Percentiles rank a stretch among this genome's conserved stretches.
Conservation (phyloP, 2,329 filamentous ascomycete species). For the Clonostachys rosea region DNA sequence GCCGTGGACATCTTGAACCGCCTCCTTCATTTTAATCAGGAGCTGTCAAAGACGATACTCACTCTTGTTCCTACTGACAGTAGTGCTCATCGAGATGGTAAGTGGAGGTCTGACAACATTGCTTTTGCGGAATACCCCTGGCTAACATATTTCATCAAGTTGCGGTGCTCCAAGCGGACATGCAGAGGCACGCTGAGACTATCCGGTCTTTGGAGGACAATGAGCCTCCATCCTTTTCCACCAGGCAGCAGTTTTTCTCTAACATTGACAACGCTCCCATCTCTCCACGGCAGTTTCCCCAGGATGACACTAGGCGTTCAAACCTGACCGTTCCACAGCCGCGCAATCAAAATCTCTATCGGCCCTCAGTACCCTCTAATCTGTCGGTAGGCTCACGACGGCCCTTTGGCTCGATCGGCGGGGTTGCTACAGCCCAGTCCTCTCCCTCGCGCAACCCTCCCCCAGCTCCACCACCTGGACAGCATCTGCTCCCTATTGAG, state of each 20-base stretch:
- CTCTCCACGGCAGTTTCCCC: conserved; percentile 81
- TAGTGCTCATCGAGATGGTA: conserved; percentile 77
- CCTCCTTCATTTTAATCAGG: conserved; percentile 72
- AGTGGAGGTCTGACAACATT: conserved; percentile 23
- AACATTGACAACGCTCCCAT: conserved; percentile 72
- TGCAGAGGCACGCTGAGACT: conserved; percentile 56
- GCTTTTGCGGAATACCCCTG: conserved; percentile 38
- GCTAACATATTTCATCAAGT: conserved; percentile 30
- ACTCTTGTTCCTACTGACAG: conserved; percentile 72
- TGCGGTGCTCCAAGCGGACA: conserved; percentile 50
- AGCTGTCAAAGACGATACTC: conserved; percentile 72
- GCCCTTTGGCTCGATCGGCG: conserved; percentile 83
- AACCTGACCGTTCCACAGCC: conserved; percentile 57
- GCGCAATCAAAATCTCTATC: conserved; percentile 61
- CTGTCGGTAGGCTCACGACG: conserved; percentile 71
- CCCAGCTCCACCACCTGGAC: conserved; percentile 58
- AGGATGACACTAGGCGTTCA: conserved; percentile 76
- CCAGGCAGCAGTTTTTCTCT: conserved; percentile 62
- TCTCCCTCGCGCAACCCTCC: conserved; percentile 68
- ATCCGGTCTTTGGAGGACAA: conserved; percentile 56
- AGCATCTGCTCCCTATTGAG: conserved; percentile 62
- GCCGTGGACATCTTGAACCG: conserved; percentile 77
- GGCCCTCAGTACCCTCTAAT: conserved; percentile 77
- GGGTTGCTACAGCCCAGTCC: conserved; percentile 62
- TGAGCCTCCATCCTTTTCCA: conserved; percentile 55